Evolutionary conservation across 2,329 filamentous ascomycete genomes (phyloP).

Genomic region (Apiospora arundinis): DNA sequence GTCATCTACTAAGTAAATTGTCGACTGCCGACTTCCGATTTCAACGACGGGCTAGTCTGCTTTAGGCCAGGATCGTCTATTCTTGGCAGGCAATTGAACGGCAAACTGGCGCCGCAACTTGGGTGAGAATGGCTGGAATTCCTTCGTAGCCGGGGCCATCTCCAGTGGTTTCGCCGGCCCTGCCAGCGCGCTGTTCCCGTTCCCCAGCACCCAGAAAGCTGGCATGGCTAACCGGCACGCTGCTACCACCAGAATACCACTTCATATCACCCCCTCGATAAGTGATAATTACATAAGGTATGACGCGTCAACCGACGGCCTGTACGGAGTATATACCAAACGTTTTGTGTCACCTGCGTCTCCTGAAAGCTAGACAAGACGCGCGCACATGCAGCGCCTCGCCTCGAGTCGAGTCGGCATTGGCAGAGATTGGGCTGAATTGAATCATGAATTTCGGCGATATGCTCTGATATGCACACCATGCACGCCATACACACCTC

Average conservation of each 20-base stretch:
- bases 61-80: neutral
- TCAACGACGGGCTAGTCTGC: neutral
- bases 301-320: constrained; percentile 2
- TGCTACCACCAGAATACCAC: too few relatives aligned
- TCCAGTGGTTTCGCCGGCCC: too few relatives aligned
- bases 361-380: neutral
- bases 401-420: constrained; percentile 8
- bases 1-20: neutral
- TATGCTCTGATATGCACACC: neutral
- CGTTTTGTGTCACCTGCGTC: constrained; percentile 4
- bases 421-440: neutral
- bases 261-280: neutral
- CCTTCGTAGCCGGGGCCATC: neutral
- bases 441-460: constrained; percentile 1
- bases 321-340: neutral
- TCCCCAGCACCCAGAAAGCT: neutral
- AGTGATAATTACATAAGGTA: constrained; percentile 8
- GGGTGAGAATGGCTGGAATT: neutral
- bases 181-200: neutral
- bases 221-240: constrained; percentile 19
- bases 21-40: constrained; percentile 18
- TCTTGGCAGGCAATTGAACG: constrained; percentile 11
- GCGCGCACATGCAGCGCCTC: neutral
- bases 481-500: neutral
- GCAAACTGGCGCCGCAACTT: constrained; percentile 19